These are phyloP conservation scores for Selaginella moellendorffii DNA, from an alignment of 75 land plant genomes.

Conservation along the genomic window DNA sequence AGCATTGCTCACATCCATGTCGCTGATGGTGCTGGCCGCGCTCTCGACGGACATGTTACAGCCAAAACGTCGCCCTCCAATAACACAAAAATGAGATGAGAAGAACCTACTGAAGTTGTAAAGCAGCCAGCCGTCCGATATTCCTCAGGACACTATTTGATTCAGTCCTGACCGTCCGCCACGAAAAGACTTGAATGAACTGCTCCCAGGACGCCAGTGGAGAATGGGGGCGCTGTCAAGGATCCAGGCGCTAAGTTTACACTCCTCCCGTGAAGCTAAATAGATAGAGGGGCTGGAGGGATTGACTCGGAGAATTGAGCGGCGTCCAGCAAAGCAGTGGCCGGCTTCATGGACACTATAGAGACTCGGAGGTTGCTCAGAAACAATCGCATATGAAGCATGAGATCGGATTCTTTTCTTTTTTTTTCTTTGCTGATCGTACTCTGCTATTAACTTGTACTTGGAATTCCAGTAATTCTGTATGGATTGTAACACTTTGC, in stretches of 20 bases:
- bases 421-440: not conserved
- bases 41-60: slow-evolving; percentile 9
- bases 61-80: slow-evolving; percentile 19
- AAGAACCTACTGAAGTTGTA: slow-evolving; percentile 12
- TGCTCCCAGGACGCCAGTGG: not conserved
- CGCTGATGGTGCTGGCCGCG: slow-evolving; percentile 1
- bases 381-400: slow-evolving; percentile 77
- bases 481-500: slow-evolving; percentile 86
- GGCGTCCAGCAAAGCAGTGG: slow-evolving; percentile 17
- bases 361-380: slow-evolving; percentile 26
- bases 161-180: too few species aligned
- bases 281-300: slow-evolving; percentile 20
- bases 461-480: slow-evolving; percentile 43
- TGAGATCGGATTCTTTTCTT: slow-evolving; percentile 46
- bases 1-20: too few species aligned
- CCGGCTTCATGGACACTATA: slow-evolving; percentile 5
- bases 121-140: too few species aligned
- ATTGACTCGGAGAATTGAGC: slow-evolving; percentile 17
- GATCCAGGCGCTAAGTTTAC: not conserved
- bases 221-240: not conserved
- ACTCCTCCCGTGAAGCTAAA: not conserved
- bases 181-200: too few species aligned
- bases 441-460: not conserved
- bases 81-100: slow-evolving; percentile 16
- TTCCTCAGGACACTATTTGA: too few species aligned